Percentiles rank a stretch among this genome's conserved stretches.
Evolutionary conservation across 2,329 filamentous ascomycete species (phyloP).

Genomic region (Fusarium equiseti): DNA sequence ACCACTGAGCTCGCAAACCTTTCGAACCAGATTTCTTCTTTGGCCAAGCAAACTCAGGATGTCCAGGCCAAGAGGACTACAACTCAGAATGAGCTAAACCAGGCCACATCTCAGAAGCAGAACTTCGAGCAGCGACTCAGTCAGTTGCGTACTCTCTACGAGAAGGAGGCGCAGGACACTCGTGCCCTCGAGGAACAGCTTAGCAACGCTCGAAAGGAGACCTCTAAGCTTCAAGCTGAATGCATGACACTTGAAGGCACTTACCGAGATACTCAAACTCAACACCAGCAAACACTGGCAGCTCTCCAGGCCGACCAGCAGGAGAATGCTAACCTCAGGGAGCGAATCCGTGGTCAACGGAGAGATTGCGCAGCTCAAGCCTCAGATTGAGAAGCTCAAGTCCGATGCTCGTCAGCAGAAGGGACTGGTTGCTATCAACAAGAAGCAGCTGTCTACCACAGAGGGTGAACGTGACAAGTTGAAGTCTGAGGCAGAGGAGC

Average conservation of each 20-base stretch:
- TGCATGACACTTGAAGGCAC: slow-evolving; percentile 84
- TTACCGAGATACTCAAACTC: slow-evolving; percentile 82
- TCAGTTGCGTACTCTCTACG: slow-evolving; percentile 88
- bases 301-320: slow-evolving; percentile 87
- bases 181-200: slow-evolving; percentile 88
- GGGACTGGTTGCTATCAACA: slow-evolving; percentile 96
- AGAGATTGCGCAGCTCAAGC: slow-evolving; percentile 86
- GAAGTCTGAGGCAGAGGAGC: slow-evolving; percentile 80
- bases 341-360: slow-evolving; percentile 88
- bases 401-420: slow-evolving; percentile 95
- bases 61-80: slow-evolving; percentile 84
- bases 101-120: slow-evolving; percentile 86
- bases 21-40: slow-evolving; percentile 91
- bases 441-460: slow-evolving; percentile 92
- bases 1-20: slow-evolving; percentile 94
- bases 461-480: slow-evolving; percentile 91
- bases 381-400: slow-evolving; percentile 92
- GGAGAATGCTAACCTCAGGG: slow-evolving; percentile 87
- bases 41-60: slow-evolving; percentile 94
- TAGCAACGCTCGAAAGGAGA: slow-evolving; percentile 79
- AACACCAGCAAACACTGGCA: slow-evolving; percentile 80
- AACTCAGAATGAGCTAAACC: slow-evolving; percentile 84
- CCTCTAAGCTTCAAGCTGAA: slow-evolving; percentile 85
- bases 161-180: slow-evolving; percentile 91
- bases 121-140: slow-evolving; percentile 91